These are phyloP conservation scores for Botrytis hyacinthi DNA, from an alignment of 2,329 filamentous ascomycete genomes.

Conservation along the genomic window DNA sequence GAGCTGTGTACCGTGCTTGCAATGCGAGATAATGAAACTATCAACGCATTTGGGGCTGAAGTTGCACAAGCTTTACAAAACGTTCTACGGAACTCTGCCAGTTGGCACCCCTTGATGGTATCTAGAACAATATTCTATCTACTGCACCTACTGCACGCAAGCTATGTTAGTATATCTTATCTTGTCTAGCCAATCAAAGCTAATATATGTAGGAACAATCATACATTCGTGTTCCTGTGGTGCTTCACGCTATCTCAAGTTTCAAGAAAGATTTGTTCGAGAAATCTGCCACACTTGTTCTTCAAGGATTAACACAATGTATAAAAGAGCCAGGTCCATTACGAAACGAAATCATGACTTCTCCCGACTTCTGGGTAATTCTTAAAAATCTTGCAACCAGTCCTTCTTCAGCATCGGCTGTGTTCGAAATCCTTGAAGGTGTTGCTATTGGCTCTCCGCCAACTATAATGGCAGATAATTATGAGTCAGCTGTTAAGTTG, in stretches of 20 bases:
- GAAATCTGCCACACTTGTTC: constrained; percentile 70
- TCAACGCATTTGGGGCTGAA: constrained; percentile 71
- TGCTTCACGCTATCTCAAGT: constrained; percentile 87
- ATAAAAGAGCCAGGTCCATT: constrained; percentile 75
- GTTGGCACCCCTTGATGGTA: constrained; percentile 78
- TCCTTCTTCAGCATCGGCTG: constrained; percentile 68
- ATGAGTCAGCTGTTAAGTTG: constrained; percentile 79
- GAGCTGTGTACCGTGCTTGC: constrained; percentile 84
- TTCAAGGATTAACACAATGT: constrained; percentile 77
- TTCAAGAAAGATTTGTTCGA: constrained; percentile 76
- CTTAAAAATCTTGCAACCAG: constrained; percentile 71
- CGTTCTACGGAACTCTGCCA: constrained; percentile 74
- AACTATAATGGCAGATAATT: constrained; percentile 92
- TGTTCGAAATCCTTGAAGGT: constrained; percentile 83
- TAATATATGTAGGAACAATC: constrained; percentile 66
- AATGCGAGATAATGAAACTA: constrained; percentile 70
- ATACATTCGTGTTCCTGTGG: constrained; percentile 86
- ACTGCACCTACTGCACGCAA: constrained; percentile 74
- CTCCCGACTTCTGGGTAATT: constrained; percentile 95
- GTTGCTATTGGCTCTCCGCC: constrained; percentile 69
- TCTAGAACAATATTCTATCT: constrained; percentile 86
- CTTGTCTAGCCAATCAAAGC: constrained; percentile 29
- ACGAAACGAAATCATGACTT: constrained; percentile 90
- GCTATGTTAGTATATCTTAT: constrained; percentile 64
- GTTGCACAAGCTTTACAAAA: constrained; percentile 79